Conservation (phyloP, 768 basidiomycete species). For the Ramaria sp. region DNA sequence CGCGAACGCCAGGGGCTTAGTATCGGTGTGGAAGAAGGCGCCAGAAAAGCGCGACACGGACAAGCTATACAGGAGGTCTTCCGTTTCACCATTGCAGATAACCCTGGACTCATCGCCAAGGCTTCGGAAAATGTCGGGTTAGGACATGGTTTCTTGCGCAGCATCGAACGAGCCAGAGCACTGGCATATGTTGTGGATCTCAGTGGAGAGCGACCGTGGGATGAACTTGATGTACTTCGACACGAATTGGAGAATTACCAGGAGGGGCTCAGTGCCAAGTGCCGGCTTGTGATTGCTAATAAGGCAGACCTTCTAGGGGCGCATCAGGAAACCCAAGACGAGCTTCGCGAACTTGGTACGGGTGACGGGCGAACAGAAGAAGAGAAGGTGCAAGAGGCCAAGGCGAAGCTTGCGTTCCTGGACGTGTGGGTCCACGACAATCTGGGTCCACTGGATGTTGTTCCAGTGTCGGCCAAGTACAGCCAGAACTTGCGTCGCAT, state of each 20-base stretch:
- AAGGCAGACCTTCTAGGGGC: constrained; percentile 81
- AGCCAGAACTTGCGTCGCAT: constrained; percentile 68
- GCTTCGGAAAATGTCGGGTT: constrained; percentile 87
- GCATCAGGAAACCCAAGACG: constrained; percentile 11
- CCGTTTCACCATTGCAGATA: constrained; percentile 94
- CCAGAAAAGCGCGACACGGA: neutral
- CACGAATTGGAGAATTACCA: constrained; percentile 82
- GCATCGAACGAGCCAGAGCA: constrained; percentile 85
- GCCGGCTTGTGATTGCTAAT: constrained; percentile 81
- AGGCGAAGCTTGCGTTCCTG: neutral
- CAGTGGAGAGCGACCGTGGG: constrained; percentile 60
- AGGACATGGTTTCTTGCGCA: constrained; percentile 87
- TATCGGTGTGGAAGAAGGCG: constrained; percentile 8
- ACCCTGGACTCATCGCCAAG: constrained; percentile 80
- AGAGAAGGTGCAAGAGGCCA: constrained; percentile 13
- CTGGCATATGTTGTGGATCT: constrained; percentile 92
- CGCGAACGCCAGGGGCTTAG: constrained; percentile 8
- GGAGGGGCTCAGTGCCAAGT: constrained; percentile 65
- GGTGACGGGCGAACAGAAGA: constrained; percentile 28
- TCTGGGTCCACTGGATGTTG: constrained; percentile 45
- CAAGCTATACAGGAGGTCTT: constrained; percentile 27
- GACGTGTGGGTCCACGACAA: constrained; percentile 12
- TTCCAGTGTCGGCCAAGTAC: constrained; percentile 80
- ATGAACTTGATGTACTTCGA: constrained; percentile 59
- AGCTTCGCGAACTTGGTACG: neutral